phyloP scores from a whole-genome alignment of 768 basidiomycete species.

The Trametes cubensis region DNA sequence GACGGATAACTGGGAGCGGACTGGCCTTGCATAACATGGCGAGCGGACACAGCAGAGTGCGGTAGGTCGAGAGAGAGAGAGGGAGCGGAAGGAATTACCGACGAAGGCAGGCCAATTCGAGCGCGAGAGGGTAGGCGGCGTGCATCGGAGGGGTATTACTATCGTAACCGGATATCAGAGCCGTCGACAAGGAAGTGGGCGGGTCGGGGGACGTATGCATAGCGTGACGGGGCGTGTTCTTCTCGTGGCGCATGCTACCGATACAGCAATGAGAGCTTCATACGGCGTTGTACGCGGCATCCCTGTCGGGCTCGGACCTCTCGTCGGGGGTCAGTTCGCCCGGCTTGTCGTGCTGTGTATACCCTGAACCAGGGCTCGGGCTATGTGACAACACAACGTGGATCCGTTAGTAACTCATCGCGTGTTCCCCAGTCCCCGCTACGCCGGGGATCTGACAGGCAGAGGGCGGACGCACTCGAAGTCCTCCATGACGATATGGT shows the following conservation, averaged over 20 bases:
- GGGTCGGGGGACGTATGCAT: not conserved
- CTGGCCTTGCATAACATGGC: not conserved
- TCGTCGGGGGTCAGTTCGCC: constrained; percentile 10
- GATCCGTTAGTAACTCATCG: not conserved
- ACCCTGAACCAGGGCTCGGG: constrained; percentile 5
- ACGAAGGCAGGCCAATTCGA: not conserved
- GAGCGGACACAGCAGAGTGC: not conserved
- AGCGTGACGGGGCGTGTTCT: not conserved
- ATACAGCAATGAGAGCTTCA: not conserved
- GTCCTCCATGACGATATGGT: constrained; percentile 63
- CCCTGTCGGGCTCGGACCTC: not conserved
- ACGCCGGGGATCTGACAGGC: not conserved
- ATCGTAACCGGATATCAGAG: constrained; percentile 10
- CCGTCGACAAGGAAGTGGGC: not conserved
- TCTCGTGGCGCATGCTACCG: not conserved
- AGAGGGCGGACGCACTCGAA: constrained; percentile 34
- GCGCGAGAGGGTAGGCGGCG: too few species aligned
- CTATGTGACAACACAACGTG: not conserved
- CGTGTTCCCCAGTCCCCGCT: not conserved
- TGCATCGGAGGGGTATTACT: constrained; percentile 14
- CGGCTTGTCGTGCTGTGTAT: constrained; percentile 12
- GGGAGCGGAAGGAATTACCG: constrained; percentile 3
- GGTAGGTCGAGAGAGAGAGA: not conserved
- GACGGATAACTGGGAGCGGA: too few species aligned
- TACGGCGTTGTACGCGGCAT: constrained; percentile 12